Percentiles rank a stretch among this genome's conserved stretches.
Conservation (phyloP, 2,329 filamentous ascomycete genomes). For the Zymoseptoria pseudotritici region DNA sequence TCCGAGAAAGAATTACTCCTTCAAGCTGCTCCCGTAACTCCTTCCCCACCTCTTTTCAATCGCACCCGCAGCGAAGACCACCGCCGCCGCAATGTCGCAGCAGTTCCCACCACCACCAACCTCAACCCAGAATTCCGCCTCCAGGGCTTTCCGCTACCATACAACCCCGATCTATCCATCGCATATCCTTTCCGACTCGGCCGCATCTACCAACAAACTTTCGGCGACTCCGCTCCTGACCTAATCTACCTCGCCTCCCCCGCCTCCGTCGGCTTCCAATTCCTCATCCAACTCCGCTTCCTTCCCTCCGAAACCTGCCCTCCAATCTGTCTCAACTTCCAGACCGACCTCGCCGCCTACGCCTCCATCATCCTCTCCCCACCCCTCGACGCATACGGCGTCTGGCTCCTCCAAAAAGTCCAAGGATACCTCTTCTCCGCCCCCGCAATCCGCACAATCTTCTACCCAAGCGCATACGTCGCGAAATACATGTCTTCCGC, state of each 20-base stretch:
- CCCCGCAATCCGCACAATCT: slow-evolving; percentile 55
- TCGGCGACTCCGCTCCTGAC: slow-evolving; percentile 48
- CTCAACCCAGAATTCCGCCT: slow-evolving; percentile 49
- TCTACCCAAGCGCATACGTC: slow-evolving; percentile 61
- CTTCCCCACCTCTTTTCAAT: slow-evolving; percentile 22
- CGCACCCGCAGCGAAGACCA: slow-evolving; percentile 23
- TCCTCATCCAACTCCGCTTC: slow-evolving; percentile 61
- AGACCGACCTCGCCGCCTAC: slow-evolving; percentile 64
- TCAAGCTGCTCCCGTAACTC: slow-evolving; percentile 4
- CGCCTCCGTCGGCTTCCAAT: slow-evolving; percentile 62
- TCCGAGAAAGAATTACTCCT: slow-evolving; percentile 14
- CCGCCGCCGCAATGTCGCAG: slow-evolving; percentile 23
- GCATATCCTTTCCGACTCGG: slow-evolving; percentile 62
- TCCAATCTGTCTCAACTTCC: slow-evolving; percentile 61
- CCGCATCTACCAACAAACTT: slow-evolving; percentile 53
- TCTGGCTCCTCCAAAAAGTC: slow-evolving; percentile 54
- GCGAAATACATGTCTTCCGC: slow-evolving; percentile 53
- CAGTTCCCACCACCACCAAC: background rate
- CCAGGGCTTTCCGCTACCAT: slow-evolving; percentile 59
- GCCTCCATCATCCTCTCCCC: slow-evolving; percentile 61
- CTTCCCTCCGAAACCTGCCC: slow-evolving; percentile 43
- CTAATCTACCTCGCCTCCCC: slow-evolving; percentile 64
- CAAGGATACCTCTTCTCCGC: slow-evolving; percentile 62
- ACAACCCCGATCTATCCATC: slow-evolving; percentile 63
- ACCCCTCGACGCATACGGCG: slow-evolving; percentile 54